A percentile compares a stretch with the other conserved stretches of the same genome.
phyloP scores from a whole-genome alignment of 148 eudicot genomes.

The Diospyros lotus region DNA sequence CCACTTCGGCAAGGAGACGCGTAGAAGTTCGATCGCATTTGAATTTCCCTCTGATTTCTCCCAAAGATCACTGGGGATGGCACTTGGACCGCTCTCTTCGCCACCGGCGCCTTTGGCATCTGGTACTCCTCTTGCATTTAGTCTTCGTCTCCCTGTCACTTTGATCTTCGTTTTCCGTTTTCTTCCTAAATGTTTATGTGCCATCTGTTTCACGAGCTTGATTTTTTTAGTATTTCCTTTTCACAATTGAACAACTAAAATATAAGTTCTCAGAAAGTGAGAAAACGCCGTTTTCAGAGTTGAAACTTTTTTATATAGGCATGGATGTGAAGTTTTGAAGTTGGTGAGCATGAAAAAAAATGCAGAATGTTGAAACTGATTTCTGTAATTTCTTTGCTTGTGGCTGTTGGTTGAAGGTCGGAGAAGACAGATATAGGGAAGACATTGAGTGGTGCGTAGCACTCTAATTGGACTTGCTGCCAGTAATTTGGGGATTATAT shows the following conservation, averaged over 20 bases:
- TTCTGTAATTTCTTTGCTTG: background rate
- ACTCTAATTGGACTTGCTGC: conserved; percentile 69
- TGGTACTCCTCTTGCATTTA: conserved; percentile 36
- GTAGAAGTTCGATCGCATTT: conserved; percentile 31
- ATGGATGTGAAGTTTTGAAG: too few species aligned
- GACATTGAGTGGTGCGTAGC: conserved; percentile 73
- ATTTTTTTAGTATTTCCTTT: too few species aligned
- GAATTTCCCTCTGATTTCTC: conserved; percentile 53
- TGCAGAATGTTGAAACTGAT: background rate
- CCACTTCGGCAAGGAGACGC: conserved; percentile 5
- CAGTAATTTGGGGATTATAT: conserved; percentile 70
- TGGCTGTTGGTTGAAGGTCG: conserved; percentile 54
- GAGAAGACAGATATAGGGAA: conserved; percentile 83
- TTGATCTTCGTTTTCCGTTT: too few species aligned
- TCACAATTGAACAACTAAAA: too few species aligned
- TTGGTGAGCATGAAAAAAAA: background rate
- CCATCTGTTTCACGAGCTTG: too few species aligned
- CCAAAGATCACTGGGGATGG: conserved; percentile 83
- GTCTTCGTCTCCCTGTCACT: background rate
- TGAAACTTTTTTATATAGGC: too few species aligned
- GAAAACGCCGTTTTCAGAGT: too few species aligned
- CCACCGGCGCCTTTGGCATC: conserved; percentile 70
- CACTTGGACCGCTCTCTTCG: conserved; percentile 71
- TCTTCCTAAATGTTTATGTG: too few species aligned
- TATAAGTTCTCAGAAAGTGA: too few species aligned